A percentile compares a stretch with the other conserved stretches of the same genome.
Evolutionary conservation across 768 basidiomycete genomes (phyloP).

Genomic region (Suillus brevipes): DNA sequence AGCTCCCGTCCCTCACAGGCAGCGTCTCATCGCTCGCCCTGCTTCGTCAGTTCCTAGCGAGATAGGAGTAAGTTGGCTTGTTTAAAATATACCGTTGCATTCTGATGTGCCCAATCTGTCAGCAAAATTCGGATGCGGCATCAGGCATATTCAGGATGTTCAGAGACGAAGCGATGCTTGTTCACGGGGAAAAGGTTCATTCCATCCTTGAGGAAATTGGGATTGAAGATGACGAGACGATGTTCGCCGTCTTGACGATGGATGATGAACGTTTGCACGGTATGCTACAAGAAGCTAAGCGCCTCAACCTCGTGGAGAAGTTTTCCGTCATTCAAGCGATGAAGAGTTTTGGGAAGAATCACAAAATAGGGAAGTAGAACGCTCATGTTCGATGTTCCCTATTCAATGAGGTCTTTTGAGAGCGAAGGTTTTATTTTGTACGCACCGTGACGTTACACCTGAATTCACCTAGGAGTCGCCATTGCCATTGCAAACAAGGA

Average conservation of each 20-base stretch:
- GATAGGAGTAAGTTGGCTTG: background rate
- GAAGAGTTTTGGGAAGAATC: background rate
- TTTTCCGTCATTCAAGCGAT: background rate
- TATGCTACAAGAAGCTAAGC: background rate
- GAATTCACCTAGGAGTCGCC: background rate
- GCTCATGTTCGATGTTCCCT: background rate
- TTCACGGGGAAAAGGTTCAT: background rate
- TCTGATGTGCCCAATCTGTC: background rate
- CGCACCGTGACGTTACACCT: background rate
- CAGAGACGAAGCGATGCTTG: background rate
- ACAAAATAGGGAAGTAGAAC: background rate
- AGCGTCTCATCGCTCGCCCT: background rate
- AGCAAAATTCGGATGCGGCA: background rate
- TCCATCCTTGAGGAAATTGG: background rate
- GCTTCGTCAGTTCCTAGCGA: background rate
- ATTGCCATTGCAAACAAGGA: background rate
- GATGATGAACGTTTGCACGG: background rate
- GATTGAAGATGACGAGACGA: background rate
- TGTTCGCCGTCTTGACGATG: background rate
- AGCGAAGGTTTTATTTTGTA: background rate
- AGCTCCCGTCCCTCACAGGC: background rate
- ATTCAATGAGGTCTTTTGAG: background rate
- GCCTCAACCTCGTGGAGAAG: background rate
- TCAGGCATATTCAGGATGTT: background rate
- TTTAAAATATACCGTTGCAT: background rate